phyloP scores from a whole-genome alignment of 106 monocot species.

The Allium cepa region DNA sequence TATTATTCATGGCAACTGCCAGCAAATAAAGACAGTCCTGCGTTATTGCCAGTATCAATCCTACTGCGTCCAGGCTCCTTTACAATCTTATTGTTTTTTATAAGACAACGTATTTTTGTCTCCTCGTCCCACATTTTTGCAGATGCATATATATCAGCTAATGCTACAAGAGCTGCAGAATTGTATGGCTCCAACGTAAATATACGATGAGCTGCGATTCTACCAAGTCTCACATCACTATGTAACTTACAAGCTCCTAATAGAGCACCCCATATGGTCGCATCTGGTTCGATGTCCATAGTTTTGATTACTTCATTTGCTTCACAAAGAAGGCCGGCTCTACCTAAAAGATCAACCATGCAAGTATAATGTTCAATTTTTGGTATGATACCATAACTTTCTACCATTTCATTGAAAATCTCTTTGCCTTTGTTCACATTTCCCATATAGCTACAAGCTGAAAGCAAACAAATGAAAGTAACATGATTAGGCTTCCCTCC shows the following conservation, averaged over 20 bases:
- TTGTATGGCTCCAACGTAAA: conserved; percentile 24
- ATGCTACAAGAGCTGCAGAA: conserved; percentile 17
- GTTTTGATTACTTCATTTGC: conserved; percentile 21
- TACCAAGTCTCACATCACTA: conserved; percentile 9
- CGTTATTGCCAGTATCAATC: conserved; percentile 22
- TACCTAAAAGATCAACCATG: conserved; percentile 30
- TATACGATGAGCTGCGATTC: conserved; percentile 24
- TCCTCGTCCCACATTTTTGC: conserved; percentile 25
- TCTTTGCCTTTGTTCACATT: conserved; percentile 19
- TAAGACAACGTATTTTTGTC: conserved; percentile 5
- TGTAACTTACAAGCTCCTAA: conserved; percentile 27
- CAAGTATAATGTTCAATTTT: conserved; percentile 30
- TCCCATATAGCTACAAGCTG: conserved; percentile 25
- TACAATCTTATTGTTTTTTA: conserved; percentile 12
- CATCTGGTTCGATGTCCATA: conserved; percentile 24
- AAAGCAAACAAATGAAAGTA: conserved; percentile 28
- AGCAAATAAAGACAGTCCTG: conserved; percentile 12
- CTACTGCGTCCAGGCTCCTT: conserved; percentile 26
- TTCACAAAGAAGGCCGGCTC: conserved; percentile 22
- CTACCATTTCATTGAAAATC: conserved; percentile 13
- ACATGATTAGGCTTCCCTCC: conserved; percentile 17
- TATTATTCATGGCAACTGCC: conserved; percentile 1
- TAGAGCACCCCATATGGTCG: conserved; percentile 27
- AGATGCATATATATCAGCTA: conserved; percentile 18
- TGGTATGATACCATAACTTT: conserved; percentile 10